phyloP scores from a whole-genome alignment of 306 rosid genomes.

The Cajanus cajan region DNA sequence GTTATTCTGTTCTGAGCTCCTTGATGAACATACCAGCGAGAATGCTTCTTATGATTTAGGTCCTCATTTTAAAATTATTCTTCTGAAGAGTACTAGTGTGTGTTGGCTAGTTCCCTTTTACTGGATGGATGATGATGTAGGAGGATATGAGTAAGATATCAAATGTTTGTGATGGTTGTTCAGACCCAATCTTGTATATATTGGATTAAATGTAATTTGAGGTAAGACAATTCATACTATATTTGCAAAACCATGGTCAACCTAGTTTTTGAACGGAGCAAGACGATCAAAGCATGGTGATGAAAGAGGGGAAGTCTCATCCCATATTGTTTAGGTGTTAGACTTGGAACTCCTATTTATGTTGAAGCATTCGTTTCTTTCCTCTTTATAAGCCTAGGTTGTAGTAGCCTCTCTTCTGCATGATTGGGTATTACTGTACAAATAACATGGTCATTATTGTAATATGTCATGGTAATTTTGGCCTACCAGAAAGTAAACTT shows the following conservation, averaged over 20 bases:
- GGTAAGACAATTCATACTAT: neutral
- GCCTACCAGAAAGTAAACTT: neutral
- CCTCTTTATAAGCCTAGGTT: neutral
- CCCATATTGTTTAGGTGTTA: neutral
- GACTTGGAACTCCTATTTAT: neutral
- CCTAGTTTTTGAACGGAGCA: neutral
- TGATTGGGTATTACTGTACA: neutral
- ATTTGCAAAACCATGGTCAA: neutral
- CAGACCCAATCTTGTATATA: neutral
- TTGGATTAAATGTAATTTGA: neutral
- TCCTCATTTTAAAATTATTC: neutral
- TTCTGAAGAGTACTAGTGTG: neutral
- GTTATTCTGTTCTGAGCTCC: neutral
- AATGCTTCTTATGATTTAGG: neutral
- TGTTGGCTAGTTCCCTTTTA: neutral
- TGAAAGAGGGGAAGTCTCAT: conserved; percentile 6
- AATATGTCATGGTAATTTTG: neutral
- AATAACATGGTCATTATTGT: neutral
- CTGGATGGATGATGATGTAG: neutral
- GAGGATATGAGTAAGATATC: neutral
- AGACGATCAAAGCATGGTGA: neutral
- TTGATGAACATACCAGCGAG: neutral
- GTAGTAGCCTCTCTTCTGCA: neutral
- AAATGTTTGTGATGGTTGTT: neutral
- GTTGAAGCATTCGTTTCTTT: neutral